These are phyloP conservation scores for Penicillium thymicola DNA, from an alignment of 2,329 filamentous ascomycete genomes.

Conservation along the genomic window DNA sequence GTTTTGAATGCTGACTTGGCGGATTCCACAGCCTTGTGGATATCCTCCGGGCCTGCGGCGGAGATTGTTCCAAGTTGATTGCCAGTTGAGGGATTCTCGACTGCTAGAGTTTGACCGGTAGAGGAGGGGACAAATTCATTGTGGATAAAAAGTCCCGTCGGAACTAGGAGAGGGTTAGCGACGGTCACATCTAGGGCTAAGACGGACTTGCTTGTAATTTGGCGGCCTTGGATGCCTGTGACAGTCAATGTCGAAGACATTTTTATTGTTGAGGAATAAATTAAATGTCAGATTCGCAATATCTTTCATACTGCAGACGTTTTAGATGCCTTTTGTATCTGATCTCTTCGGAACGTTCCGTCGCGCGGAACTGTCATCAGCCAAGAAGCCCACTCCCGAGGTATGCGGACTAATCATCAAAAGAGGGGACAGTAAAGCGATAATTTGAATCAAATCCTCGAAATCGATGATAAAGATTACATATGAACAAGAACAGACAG, in stretches of 20 bases:
- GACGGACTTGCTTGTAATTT: conserved; percentile 11
- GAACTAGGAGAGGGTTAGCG: conserved; percentile 14
- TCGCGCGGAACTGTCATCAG: background rate
- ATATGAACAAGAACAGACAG: background rate
- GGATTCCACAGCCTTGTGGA: conserved; percentile 23
- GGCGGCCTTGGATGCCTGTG: conserved; percentile 16
- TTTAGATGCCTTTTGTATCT: conserved; percentile 1
- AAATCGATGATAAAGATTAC: background rate
- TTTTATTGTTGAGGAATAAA: background rate
- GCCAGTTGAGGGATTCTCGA: conserved; percentile 27
- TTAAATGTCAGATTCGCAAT: background rate
- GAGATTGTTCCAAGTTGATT: conserved; percentile 21
- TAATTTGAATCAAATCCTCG: background rate
- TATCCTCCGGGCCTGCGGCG: conserved; percentile 24
- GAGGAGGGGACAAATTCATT: conserved; percentile 26
- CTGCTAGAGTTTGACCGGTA: conserved; percentile 15
- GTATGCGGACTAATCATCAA: background rate
- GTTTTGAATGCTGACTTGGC: conserved; percentile 19
- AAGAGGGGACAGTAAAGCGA: background rate
- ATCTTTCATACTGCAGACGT: background rate
- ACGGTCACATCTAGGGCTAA: background rate
- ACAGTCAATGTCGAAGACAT: conserved; percentile 14
- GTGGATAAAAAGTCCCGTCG: conserved; percentile 29
- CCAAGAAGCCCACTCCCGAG: background rate
- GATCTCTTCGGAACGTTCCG: conserved; percentile 1